Percentiles rank a stretch among this genome's conserved stretches.
Conservation (phyloP, 768 basidiomycete species). For the Crassisporium funariophilum region DNA sequence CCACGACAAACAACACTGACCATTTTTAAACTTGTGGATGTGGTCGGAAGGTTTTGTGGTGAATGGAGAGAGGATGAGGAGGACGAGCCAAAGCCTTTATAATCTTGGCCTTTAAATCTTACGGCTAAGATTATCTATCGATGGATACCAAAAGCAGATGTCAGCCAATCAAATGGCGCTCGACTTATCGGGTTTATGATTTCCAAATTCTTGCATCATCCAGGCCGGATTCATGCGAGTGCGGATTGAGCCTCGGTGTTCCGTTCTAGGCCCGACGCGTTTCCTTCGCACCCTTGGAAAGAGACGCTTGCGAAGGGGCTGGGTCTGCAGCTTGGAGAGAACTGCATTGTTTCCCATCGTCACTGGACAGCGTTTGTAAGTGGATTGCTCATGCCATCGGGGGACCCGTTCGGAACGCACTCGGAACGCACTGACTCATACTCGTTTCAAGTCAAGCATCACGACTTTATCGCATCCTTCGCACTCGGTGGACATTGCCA, state of each 20-base stretch:
- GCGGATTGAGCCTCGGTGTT: slow-evolving; percentile 5
- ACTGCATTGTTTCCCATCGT: too few species aligned
- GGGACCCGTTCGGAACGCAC: too few species aligned
- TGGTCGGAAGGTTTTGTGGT: slow-evolving; percentile 6
- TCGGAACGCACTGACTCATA: too few species aligned
- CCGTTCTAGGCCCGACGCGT: slow-evolving; percentile 17
- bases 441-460: too few species aligned
- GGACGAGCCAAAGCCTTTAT: slow-evolving; percentile 1
- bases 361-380: too few species aligned
- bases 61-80: slow-evolving; percentile 16
- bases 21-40: slow-evolving; percentile 19
- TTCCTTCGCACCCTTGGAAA: not conserved
- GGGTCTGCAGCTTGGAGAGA: too few species aligned
- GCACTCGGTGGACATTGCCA: too few species aligned
- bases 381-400: too few species aligned
- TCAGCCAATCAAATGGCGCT: slow-evolving; percentile 20
- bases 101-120: slow-evolving; percentile 16
- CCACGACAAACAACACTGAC: slow-evolving; percentile 13
- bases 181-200: slow-evolving; percentile 5
- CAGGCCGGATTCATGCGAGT: too few species aligned
- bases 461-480: too few species aligned
- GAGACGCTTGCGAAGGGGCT: too few species aligned
- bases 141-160: slow-evolving; percentile 13
- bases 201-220: too few species aligned
- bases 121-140: slow-evolving; percentile 25